Evolutionary conservation across 139 green algal species (phyloP), one percentile per base, ranked within the genome.

Genomic region (Gonium pectorale): DNA sequence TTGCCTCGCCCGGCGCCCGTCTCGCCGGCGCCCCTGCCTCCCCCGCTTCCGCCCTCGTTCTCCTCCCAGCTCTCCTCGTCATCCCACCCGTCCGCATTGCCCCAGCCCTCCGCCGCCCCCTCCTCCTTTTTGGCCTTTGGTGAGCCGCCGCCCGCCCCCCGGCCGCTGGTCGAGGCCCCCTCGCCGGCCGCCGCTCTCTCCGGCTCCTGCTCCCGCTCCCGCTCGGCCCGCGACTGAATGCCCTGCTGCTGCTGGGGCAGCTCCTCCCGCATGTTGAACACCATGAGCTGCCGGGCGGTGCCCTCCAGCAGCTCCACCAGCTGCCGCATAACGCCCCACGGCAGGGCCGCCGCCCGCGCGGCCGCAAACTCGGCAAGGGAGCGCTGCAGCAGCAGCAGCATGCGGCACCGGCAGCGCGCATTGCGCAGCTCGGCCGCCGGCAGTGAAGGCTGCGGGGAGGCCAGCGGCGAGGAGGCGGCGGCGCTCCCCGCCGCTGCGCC

Each of bases 311-410:
- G 17, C 31, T 1, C 78, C 78, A 75, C 62, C 60, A 84, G 44
- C 62, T 66, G 43, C 44, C 35, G 31, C 33, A 44, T 69, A 15
- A 84, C 78, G 7, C 7, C 5, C 78, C 78, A 84, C 1, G 78
- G 78, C 35, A 84, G 78, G 63, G 33, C 17, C 63, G 8, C 44
- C 63, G n/a, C 78, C 22, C 33, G 63, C 31, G 63, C 43, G 15
- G 44, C 37, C 9, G 63, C 26, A 13, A 35, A 73, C 29, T 72
- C 62, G 17, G 40, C 52, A 62, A 84, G 44, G n/a, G 40, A 17
- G 7, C 78, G 78, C 43, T 73, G 63, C n/a, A 84, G 78, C 44
- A 84, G 78, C 78, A 84, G 41, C 63, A 73, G 59, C 78, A 84
- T 84, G 31, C 78, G 78, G 43, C 78, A 84, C 31, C 78, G 78